phyloP scores from a whole-genome alignment of 2,329 filamentous ascomycete genomes.

The Epichloe hybrida region DNA sequence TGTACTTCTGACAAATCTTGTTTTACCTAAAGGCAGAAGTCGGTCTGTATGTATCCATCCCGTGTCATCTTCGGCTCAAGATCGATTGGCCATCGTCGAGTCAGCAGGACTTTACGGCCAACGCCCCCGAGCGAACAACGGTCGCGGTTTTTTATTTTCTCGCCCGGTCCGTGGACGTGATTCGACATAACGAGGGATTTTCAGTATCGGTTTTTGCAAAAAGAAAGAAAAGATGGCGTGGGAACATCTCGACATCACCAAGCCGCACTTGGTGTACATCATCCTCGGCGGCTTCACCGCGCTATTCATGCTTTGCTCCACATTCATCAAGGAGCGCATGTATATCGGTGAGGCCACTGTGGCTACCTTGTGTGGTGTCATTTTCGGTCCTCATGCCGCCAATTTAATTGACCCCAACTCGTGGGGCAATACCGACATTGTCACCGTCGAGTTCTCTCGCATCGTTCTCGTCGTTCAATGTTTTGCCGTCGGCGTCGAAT shows the following conservation, averaged over 20 bases:
- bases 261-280: constrained; percentile 95
- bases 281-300: constrained; percentile 96
- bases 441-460: constrained; percentile 80
- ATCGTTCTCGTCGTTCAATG: constrained; percentile 86
- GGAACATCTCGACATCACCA: constrained; percentile 74
- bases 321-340: constrained; percentile 93
- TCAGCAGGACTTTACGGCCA: background rate
- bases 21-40: background rate
- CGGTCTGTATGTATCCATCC: constrained; percentile 7
- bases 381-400: constrained; percentile 76
- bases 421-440: constrained; percentile 76
- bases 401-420: constrained; percentile 61
- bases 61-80: constrained; percentile 3
- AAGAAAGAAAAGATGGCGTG: constrained; percentile 46
- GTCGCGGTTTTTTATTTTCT: background rate
- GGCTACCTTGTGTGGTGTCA: constrained; percentile 74
- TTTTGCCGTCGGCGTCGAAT: constrained; percentile 80
- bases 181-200: background rate
- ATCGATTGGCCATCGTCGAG: constrained; percentile 7
- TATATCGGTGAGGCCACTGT: constrained; percentile 99
- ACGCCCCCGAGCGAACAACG: constrained; percentile 1
- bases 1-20: too few relatives aligned
- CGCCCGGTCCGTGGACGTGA: constrained; percentile 3
- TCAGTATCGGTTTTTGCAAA: background rate
- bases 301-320: constrained; percentile 95